These are phyloP conservation scores for Pseudogymnoascus sp. DNA, from an alignment of 2,329 filamentous ascomycete species.

Conservation along the genomic window DNA sequence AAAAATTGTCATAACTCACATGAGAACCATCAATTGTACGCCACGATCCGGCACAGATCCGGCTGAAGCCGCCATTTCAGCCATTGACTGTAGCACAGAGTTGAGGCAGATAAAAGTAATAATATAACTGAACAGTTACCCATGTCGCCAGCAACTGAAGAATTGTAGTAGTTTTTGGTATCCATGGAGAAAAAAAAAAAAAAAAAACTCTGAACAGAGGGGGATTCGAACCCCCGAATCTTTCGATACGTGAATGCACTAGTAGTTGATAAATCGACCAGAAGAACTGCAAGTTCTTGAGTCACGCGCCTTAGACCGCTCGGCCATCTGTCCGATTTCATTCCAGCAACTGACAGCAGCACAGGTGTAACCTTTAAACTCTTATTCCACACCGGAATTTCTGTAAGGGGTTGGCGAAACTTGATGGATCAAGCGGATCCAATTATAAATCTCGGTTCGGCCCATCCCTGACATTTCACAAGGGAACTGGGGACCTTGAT, in stretches of 20 bases:
- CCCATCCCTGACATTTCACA: neutral
- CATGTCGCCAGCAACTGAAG: neutral
- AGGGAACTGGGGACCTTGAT: neutral
- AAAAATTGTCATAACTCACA: neutral
- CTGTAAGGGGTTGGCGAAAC: neutral
- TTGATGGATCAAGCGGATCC: neutral
- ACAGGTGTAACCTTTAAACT: neutral
- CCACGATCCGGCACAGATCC: neutral
- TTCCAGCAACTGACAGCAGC: neutral
- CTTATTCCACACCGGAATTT: neutral
- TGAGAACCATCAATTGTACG: neutral
- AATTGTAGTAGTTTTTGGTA: no score
- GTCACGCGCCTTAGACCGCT: constrained; percentile 10
- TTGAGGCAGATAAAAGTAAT: neutral
- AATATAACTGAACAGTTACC: neutral
- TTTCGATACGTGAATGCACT: constrained; percentile 9
- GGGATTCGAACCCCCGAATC: constrained; percentile 10
- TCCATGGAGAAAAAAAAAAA: neutral
- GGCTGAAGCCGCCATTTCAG: neutral
- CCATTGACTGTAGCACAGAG: neutral
- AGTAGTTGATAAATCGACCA: neutral
- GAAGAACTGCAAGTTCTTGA: constrained; percentile 7
- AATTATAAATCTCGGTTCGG: neutral
- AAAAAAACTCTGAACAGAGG: constrained; percentile 5
- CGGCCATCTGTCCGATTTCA: constrained; percentile 8